Evolutionary conservation across 306 rosid species (phyloP).

Genomic region (Hippophae tibetana): DNA sequence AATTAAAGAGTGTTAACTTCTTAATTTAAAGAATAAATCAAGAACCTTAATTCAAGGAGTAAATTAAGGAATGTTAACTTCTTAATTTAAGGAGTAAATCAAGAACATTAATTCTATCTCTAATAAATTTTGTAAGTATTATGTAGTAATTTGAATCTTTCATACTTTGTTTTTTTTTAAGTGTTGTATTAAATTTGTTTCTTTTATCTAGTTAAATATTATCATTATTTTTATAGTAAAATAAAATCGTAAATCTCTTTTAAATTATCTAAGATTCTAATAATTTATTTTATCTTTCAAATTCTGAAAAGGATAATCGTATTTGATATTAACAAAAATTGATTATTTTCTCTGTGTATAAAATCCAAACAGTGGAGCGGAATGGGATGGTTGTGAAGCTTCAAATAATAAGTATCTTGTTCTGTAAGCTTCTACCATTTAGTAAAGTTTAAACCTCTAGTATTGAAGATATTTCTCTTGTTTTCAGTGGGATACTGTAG

Average conservation of each 20-base stretch:
- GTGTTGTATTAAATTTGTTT: constrained; percentile 5
- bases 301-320: too few relatives aligned
- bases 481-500: constrained; percentile 71
- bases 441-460: background rate
- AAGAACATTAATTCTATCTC: too few relatives aligned
- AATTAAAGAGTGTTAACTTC: too few relatives aligned
- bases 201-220: background rate
- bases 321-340: too few relatives aligned
- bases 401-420: constrained; percentile 53
- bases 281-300: too few relatives aligned
- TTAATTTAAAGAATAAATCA: too few relatives aligned
- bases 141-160: constrained; percentile 3
- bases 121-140: constrained; percentile 60
- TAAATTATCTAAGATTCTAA: too few relatives aligned
- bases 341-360: constrained; percentile 25
- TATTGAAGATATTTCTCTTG: background rate
- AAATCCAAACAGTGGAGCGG: constrained; percentile 76
- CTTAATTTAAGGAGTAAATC: too few relatives aligned
- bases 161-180: background rate
- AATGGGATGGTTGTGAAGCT: constrained; percentile 73
- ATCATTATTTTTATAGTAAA: too few relatives aligned
- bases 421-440: background rate
- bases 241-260: too few relatives aligned
- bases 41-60: too few relatives aligned
- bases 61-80: too few relatives aligned